These are phyloP conservation scores for Aspergillus ustus DNA, from an alignment of 2,329 filamentous ascomycete species.

Conservation along the genomic window DNA sequence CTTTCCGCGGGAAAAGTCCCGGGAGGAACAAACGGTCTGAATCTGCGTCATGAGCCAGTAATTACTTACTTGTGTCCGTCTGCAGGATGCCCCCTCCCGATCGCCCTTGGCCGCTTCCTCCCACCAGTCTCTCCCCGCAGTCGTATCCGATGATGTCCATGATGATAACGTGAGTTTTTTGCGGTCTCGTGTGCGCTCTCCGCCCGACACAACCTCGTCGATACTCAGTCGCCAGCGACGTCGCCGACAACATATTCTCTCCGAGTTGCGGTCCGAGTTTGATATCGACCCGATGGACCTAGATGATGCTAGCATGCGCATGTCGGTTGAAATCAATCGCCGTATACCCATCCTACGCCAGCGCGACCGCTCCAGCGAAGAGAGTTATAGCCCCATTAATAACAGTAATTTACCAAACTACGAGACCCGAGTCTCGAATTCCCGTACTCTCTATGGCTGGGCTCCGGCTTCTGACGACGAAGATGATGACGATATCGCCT, in stretches of 20 bases:
- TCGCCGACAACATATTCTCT: slow-evolving; percentile 33
- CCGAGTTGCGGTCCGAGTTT: slow-evolving; percentile 30
- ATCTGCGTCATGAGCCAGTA: slow-evolving; percentile 3
- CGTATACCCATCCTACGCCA: slow-evolving; percentile 43
- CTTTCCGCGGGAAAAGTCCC: neutral
- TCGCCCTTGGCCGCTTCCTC: slow-evolving; percentile 41
- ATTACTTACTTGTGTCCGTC: slow-evolving; percentile 7
- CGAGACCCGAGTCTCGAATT: slow-evolving; percentile 57
- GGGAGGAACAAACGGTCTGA: slow-evolving; percentile 2
- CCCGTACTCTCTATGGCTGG: slow-evolving; percentile 65
- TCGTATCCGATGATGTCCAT: slow-evolving; percentile 49
- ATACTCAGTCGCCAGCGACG: slow-evolving; percentile 38
- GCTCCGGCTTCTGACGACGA: slow-evolving; percentile 54
- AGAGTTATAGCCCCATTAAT: slow-evolving; percentile 33
- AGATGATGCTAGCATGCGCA: slow-evolving; percentile 36
- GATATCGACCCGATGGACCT: slow-evolving; percentile 43
- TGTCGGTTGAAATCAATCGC: slow-evolving; percentile 48
- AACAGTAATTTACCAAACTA: slow-evolving; percentile 55
- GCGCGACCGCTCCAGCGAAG: slow-evolving; percentile 49
- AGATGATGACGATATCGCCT: slow-evolving; percentile 34
- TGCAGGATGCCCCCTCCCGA: slow-evolving; percentile 23
- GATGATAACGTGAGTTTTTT: slow-evolving; percentile 58
- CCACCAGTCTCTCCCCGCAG: slow-evolving; percentile 55
- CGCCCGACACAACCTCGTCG: slow-evolving; percentile 31
- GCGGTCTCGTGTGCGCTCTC: slow-evolving; percentile 43